These are phyloP conservation scores for Ustilago curta DNA, from an alignment of 1,284 basidiomycete genomes.

Conservation along the genomic window DNA sequence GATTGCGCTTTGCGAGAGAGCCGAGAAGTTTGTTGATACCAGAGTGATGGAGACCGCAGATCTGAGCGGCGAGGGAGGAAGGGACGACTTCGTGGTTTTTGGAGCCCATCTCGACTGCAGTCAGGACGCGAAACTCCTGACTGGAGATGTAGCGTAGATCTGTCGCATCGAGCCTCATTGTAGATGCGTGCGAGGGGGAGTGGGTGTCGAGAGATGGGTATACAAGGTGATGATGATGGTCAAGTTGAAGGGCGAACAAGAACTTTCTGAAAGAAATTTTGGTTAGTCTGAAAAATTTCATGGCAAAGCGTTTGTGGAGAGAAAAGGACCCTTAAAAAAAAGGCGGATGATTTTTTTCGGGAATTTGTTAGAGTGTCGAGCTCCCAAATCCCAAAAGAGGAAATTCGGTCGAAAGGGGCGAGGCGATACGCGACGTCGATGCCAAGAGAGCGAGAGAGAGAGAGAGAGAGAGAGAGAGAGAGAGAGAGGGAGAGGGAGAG, in stretches of 20 bases:
- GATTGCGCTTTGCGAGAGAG: constrained; percentile 87
- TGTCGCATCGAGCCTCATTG: constrained; percentile 90
- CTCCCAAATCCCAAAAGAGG: not conserved
- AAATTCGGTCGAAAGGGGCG: not conserved
- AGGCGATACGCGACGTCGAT: constrained; percentile 5
- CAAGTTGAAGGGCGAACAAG: not conserved
- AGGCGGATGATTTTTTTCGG: not conserved
- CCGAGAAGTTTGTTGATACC: constrained; percentile 94
- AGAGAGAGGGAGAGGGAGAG: no score
- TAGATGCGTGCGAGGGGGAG: not conserved
- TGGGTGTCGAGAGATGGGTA: constrained; percentile 6
- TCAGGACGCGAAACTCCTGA: constrained; percentile 94
- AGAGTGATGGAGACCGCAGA: constrained; percentile 88
- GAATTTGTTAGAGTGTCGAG: constrained; percentile 1
- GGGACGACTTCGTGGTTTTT: constrained; percentile 98
- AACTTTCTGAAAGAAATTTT: constrained; percentile 3
- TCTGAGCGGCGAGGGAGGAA: constrained; percentile 85
- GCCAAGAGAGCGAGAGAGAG: no score
- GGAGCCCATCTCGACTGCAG: constrained; percentile 96
- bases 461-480: no score
- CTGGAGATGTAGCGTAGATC: constrained; percentile 91
- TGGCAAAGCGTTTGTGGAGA: not conserved
- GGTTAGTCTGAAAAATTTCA: not conserved
- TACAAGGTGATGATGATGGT: constrained; percentile 5
- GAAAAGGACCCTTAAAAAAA: constrained; percentile 4